Evolutionary conservation across 768 basidiomycete genomes (phyloP).

Genomic region (Leccinum variicolor): DNA sequence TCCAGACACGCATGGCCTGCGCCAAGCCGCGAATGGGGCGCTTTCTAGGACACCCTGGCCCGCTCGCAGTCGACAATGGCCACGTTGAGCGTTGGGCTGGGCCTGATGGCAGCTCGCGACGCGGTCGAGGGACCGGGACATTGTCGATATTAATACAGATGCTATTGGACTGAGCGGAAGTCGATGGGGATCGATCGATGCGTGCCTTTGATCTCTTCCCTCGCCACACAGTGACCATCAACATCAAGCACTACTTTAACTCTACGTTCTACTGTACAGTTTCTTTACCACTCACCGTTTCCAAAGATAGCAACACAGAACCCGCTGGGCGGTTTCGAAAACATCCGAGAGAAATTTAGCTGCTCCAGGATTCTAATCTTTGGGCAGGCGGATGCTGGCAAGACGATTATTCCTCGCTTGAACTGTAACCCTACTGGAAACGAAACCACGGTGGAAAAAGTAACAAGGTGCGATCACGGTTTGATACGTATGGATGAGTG

Average conservation of each 20-base stretch:
- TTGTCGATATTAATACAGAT: too few species aligned
- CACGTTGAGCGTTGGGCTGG: not conserved
- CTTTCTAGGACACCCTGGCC: too few species aligned
- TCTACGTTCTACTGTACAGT: not conserved
- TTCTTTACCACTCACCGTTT: not conserved
- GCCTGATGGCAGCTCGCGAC: too few species aligned
- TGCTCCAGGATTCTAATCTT: not conserved
- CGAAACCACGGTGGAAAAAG: not conserved
- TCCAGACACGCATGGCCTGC: too few species aligned
- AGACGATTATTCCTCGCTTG: not conserved
- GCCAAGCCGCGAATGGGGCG: not conserved
- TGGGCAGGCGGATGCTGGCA: not conserved
- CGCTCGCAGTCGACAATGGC: not conserved
- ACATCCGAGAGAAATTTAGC: not conserved
- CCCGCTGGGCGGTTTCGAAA: not conserved
- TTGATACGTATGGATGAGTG: not conserved
- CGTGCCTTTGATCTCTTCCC: not conserved
- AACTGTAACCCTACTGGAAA: not conserved
- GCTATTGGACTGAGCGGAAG: not conserved
- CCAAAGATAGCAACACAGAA: not conserved
- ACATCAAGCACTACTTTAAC: not conserved
- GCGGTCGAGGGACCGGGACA: too few species aligned
- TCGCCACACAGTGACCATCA: not conserved
- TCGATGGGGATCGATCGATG: too few species aligned
- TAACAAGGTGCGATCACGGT: not conserved